A percentile compares a stretch with the other conserved stretches of the same genome.
Conservation (phyloP, 768 basidiomycete genomes). For the Rhizopogon salebrosus region DNA sequence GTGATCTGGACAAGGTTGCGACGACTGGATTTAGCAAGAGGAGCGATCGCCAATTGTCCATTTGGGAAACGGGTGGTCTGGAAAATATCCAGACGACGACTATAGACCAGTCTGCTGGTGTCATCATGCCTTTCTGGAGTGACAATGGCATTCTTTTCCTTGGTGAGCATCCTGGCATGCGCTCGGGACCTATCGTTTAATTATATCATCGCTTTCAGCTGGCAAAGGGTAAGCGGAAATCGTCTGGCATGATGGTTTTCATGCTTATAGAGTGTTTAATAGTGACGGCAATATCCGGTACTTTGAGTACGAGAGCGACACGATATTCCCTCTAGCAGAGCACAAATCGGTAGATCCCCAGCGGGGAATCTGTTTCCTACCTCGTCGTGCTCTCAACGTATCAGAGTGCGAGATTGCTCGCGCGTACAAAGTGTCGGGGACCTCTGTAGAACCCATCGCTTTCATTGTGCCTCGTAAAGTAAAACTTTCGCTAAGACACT, state of each 20-base stretch:
- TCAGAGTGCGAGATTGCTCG: constrained; percentile 92
- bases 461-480: constrained; percentile 96
- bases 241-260: no score
- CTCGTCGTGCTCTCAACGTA: constrained; percentile 84
- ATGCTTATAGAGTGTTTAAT: constrained; percentile 3
- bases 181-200: not conserved
- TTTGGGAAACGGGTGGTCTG: constrained; percentile 86
- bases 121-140: constrained; percentile 96
- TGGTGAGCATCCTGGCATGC: constrained; percentile 34
- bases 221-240: constrained; percentile 90
- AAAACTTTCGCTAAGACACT: constrained; percentile 14
- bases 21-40: constrained; percentile 97
- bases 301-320: constrained; percentile 91
- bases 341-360: constrained; percentile 90
- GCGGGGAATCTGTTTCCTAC: constrained; percentile 96
- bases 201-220: constrained; percentile 35
- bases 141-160: constrained; percentile 91
- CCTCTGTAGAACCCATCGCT: constrained; percentile 80
- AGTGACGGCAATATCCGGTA: constrained; percentile 98
- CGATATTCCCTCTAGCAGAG: constrained; percentile 70
- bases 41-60: constrained; percentile 84
- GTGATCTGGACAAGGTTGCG: constrained; percentile 79
- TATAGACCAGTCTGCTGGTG: constrained; percentile 88
- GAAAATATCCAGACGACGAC: constrained; percentile 69
- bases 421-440: constrained; percentile 80